phyloP scores from a whole-genome alignment of 2,329 filamentous ascomycete genomes.

The Ascochyta viciae-villosae region DNA sequence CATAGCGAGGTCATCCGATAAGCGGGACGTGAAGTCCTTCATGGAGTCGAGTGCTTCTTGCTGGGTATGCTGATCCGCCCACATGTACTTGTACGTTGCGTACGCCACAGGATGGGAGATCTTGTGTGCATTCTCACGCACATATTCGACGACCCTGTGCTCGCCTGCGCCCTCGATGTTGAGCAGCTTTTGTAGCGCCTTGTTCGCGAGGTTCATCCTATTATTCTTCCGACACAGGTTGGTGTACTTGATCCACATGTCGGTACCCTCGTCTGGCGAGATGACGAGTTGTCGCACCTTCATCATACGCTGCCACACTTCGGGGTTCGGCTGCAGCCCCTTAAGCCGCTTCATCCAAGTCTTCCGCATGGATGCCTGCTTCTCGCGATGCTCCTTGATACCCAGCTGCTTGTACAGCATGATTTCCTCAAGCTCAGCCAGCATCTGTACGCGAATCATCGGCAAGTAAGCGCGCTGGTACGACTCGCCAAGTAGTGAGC shows the following conservation, averaged over 20 bases:
- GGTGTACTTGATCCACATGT: conserved; percentile 99
- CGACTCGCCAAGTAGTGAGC: conserved; percentile 94
- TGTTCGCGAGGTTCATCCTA: conserved; percentile 92
- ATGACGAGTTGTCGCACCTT: conserved; percentile 93
- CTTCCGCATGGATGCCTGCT: conserved; percentile 86
- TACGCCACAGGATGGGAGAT: conserved; percentile 85
- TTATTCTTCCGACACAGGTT: conserved; percentile 97
- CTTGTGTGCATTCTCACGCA: conserved; percentile 50
- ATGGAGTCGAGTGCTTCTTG: conserved; percentile 61
- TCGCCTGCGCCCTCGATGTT: conserved; percentile 46
- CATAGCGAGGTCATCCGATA: conserved; percentile 65
- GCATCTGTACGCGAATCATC: conserved; percentile 98
- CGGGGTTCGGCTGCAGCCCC: conserved; percentile 94
- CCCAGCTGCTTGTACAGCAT: conserved; percentile 93
- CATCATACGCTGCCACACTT: conserved; percentile 98
- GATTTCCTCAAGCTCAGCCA: conserved; percentile 96
- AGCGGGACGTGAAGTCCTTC: conserved; percentile 65
- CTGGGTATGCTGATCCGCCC: conserved; percentile 68
- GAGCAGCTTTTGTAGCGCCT: conserved; percentile 90
- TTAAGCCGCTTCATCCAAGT: conserved; percentile 97
- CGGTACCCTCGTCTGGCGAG: conserved; percentile 88
- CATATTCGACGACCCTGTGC: conserved; percentile 42
- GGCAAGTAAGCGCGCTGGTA: conserved; percentile 98
- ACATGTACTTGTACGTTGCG: conserved; percentile 96
- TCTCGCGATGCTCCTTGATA: conserved; percentile 72